Conservation (phyloP, 768 basidiomycete species). For the Pulveroboletus sp. region DNA sequence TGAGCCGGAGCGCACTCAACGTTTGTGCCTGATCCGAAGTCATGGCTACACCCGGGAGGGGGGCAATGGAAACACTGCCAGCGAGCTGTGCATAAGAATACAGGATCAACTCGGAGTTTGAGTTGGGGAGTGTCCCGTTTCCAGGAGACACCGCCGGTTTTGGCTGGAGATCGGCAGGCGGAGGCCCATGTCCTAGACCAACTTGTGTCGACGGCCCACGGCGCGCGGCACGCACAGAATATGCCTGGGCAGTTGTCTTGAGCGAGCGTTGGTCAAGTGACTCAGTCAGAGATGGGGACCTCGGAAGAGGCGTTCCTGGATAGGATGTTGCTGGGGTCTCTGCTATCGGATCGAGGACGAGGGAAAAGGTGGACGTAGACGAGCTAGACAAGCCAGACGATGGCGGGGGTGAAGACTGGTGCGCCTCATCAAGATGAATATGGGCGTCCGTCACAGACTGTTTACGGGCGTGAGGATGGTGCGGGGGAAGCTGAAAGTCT, state of each 20-base stretch:
- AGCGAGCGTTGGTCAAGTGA: constrained; percentile 17
- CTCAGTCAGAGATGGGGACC: constrained; percentile 26
- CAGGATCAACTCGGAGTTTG: constrained; percentile 64
- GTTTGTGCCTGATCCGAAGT: constrained; percentile 43
- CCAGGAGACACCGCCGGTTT: constrained; percentile 25
- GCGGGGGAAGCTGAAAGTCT: constrained; percentile 47
- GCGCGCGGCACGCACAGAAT: constrained; percentile 17
- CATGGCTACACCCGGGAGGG: constrained; percentile 38
- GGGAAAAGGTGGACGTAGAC: constrained; percentile 45
- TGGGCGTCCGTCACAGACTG: constrained; percentile 58
- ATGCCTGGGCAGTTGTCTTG: constrained; percentile 32
- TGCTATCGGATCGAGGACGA: constrained; percentile 46
- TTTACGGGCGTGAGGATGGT: constrained; percentile 78
- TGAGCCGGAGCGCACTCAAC: constrained; percentile 44
- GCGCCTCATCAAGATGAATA: constrained; percentile 30
- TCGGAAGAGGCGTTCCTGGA: constrained; percentile 33
- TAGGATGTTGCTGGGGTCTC: constrained; percentile 38
- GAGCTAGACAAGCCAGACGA: constrained; percentile 30
- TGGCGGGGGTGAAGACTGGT: constrained; percentile 13
- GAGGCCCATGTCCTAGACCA: constrained; percentile 45
- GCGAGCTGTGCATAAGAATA: constrained; percentile 82
- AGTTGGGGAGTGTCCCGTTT: constrained; percentile 42
- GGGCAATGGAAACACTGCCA: constrained; percentile 59
- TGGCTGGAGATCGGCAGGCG: constrained; percentile 18
- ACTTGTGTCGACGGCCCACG: constrained; percentile 37